These are phyloP conservation scores for Lepiota brunneoincarnata DNA, from an alignment of 768 basidiomycete species.

Conservation along the genomic window DNA sequence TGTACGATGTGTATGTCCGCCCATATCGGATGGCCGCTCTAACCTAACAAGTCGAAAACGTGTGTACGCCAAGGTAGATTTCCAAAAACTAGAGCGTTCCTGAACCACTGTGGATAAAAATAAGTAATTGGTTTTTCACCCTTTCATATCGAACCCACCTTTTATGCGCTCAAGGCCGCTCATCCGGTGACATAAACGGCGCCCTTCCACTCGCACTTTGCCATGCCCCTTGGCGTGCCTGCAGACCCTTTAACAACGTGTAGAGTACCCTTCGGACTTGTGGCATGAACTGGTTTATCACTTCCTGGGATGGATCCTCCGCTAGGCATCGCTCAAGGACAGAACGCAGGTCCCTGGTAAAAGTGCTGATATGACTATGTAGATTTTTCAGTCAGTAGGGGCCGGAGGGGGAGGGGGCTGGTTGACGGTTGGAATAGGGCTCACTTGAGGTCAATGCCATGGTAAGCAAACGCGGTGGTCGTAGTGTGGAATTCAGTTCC, in stretches of 20 bases:
- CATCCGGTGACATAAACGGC: constrained; percentile 4
- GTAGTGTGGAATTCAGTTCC: constrained; percentile 87
- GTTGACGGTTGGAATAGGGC: constrained; percentile 21
- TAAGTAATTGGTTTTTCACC: not conserved
- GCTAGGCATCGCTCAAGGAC: constrained; percentile 65
- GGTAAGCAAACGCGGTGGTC: constrained; percentile 68
- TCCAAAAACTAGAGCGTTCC: not conserved
- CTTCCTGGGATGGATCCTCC: constrained; percentile 76
- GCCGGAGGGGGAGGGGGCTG: not conserved
- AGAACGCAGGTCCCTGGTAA: constrained; percentile 60
- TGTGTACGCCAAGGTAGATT: not conserved
- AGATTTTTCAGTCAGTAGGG: not conserved
- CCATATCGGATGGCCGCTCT: not conserved
- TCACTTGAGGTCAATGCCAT: constrained; percentile 77
- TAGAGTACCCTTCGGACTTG: constrained; percentile 80
- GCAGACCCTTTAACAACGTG: constrained; percentile 79
- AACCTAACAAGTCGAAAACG: not conserved
- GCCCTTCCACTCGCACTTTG: constrained; percentile 18
- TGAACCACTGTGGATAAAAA: not conserved
- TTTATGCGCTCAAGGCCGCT: constrained; percentile 2
- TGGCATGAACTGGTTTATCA: constrained; percentile 77
- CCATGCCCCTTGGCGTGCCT: constrained; percentile 64
- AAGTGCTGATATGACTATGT: constrained; percentile 57
- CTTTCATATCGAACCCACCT: not conserved
- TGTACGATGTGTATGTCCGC: not conserved